phyloP scores from a whole-genome alignment of 2,329 filamentous ascomycete species.

The Cladosporium velox region DNA sequence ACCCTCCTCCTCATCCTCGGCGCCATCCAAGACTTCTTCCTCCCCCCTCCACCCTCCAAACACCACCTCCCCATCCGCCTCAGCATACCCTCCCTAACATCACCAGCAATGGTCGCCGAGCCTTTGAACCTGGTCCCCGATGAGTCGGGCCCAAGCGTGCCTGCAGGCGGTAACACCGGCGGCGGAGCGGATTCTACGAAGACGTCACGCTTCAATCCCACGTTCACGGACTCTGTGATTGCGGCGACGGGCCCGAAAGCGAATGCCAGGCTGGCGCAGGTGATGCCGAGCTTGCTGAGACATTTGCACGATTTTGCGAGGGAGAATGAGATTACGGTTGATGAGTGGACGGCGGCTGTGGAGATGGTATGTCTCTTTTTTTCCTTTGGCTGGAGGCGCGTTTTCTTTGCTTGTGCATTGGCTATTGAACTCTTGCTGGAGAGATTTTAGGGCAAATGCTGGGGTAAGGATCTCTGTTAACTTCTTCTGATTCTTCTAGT shows the following conservation, averaged over 20 bases:
- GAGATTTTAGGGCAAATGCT: no score
- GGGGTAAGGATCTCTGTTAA: neutral
- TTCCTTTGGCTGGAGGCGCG: neutral
- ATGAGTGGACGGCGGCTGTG: slow-evolving; percentile 60
- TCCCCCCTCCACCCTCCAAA: neutral
- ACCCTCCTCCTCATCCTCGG: slow-evolving; percentile 16
- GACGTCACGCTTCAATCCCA: slow-evolving; percentile 31
- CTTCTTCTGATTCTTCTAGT: slow-evolving; percentile 32
- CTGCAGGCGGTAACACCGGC: neutral
- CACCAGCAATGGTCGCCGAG: slow-evolving; percentile 1
- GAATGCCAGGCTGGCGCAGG: slow-evolving; percentile 35
- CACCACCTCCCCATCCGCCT: slow-evolving; percentile 7
- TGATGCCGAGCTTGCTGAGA: slow-evolving; percentile 54
- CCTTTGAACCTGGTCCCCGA: slow-evolving; percentile 16
- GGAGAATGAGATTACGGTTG: slow-evolving; percentile 59
- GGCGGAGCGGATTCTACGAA: neutral
- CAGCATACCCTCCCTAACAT: neutral
- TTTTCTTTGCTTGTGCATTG: neutral
- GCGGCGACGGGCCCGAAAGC: slow-evolving; percentile 41
- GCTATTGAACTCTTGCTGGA: neutral
- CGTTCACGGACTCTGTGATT: slow-evolving; percentile 41
- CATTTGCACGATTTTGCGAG: slow-evolving; percentile 63
- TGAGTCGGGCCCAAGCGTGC: slow-evolving; percentile 5
- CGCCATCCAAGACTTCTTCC: slow-evolving; percentile 22
- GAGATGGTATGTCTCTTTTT: slow-evolving; percentile 40